A percentile compares a stretch with the other conserved stretches of the same genome.
Conservation (phyloP, 805 yeast genomes). For the Candida schatavii region DNA sequence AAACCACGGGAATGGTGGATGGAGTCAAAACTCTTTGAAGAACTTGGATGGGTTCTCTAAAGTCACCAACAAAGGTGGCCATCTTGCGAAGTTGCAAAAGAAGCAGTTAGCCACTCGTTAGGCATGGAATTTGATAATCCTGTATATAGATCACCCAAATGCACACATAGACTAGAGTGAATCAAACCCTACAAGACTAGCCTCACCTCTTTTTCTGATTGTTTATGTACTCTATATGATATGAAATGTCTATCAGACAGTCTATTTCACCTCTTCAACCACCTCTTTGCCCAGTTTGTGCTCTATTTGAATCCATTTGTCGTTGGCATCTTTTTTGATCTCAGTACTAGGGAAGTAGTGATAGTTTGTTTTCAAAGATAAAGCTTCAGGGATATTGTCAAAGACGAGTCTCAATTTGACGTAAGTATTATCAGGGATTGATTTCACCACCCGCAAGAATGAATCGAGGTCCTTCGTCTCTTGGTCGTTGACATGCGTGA, state of each 20-base stretch:
- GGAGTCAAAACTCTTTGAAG: constrained; percentile 61
- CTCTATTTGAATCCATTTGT: constrained; percentile 50
- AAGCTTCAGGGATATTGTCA: constrained; percentile 84
- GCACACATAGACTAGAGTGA: no score
- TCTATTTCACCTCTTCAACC: constrained; percentile 5
- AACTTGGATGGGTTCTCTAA: constrained; percentile 57
- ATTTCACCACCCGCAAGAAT: constrained; percentile 63
- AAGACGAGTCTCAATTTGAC: constrained; percentile 78
- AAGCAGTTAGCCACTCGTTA: constrained; percentile 23
- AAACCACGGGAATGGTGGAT: constrained; percentile 91
- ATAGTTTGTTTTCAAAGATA: constrained; percentile 79
- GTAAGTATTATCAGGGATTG: constrained; percentile 75
- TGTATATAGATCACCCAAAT: no score
- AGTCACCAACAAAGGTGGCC: constrained; percentile 51
- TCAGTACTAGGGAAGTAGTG: constrained; percentile 83
- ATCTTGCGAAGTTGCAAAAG: constrained; percentile 56
- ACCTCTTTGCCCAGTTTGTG: constrained; percentile 25
- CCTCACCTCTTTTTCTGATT: constrained; percentile 7
- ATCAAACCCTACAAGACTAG: no score
- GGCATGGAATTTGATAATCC: no score
- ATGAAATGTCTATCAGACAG: not conserved
- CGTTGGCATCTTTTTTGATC: constrained; percentile 45
- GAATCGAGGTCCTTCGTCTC: constrained; percentile 69
- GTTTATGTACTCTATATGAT: constrained; percentile 24
- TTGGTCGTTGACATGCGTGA: constrained; percentile 81